These are phyloP conservation scores for Daedaleopsis nitida DNA, from an alignment of 768 basidiomycete species.

Conservation along the genomic window DNA sequence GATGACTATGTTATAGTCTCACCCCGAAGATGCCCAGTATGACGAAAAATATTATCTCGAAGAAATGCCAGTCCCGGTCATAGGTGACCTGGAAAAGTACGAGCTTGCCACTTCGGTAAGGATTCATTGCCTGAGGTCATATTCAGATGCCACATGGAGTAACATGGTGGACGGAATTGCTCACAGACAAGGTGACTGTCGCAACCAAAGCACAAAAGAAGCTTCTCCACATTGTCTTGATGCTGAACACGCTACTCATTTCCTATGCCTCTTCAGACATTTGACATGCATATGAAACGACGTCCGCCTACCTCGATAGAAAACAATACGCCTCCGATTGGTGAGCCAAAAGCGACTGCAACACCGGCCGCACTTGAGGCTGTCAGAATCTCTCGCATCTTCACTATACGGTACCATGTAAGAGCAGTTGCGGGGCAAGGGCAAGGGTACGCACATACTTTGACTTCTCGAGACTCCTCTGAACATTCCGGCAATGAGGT, in stretches of 20 bases:
- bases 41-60: slow-evolving; percentile 96
- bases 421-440: slow-evolving; percentile 4
- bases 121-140: slow-evolving; percentile 66
- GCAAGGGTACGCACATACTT: slow-evolving; percentile 48
- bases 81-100: slow-evolving; percentile 99
- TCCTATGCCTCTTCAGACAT: slow-evolving; percentile 54
- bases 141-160: background rate
- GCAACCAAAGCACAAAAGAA: slow-evolving; percentile 98
- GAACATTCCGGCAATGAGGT: slow-evolving; percentile 85
- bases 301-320: slow-evolving; percentile 81
- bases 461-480: slow-evolving; percentile 83
- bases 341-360: slow-evolving; percentile 97
- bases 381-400: slow-evolving; percentile 88
- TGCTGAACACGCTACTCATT: slow-evolving; percentile 97
- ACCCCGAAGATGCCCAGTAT: slow-evolving; percentile 96
- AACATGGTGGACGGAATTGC: slow-evolving; percentile 32
- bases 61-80: slow-evolving; percentile 98
- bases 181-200: slow-evolving; percentile 90
- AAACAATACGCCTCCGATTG: slow-evolving; percentile 96
- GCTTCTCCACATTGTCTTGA: slow-evolving; percentile 98
- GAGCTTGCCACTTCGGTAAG: slow-evolving; percentile 95
- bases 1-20: slow-evolving; percentile 26
- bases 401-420: slow-evolving; percentile 43
- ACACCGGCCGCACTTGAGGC: slow-evolving; percentile 98
- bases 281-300: background rate